A percentile compares a stretch with the other conserved stretches of the same genome.
Evolutionary conservation across 306 rosid genomes (phyloP).

Genomic region (Quercus bicolor): DNA sequence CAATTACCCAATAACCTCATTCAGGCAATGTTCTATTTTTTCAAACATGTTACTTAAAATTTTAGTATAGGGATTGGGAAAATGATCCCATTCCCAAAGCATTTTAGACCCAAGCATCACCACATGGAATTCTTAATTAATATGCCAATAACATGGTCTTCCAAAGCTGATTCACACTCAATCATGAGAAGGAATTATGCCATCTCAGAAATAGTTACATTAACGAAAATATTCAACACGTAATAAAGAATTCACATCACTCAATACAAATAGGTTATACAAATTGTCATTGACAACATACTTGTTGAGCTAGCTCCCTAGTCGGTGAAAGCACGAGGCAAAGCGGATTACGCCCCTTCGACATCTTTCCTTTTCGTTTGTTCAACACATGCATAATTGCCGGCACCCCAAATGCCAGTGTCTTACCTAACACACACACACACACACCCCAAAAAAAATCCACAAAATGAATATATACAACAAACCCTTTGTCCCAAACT

Average conservation of each 20-base stretch:
- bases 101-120: neutral
- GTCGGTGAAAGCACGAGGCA: constrained; percentile 92
- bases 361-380: constrained; percentile 52
- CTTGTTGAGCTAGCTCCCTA: constrained; percentile 96
- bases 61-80: neutral
- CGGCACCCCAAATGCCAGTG: constrained; percentile 89
- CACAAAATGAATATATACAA: constrained; percentile 13
- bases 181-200: neutral
- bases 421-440: constrained; percentile 56
- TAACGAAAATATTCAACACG: neutral
- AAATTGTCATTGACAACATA: constrained; percentile 31
- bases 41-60: neutral
- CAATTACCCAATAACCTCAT: neutral
- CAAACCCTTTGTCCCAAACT: neutral
- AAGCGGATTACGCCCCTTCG: constrained; percentile 72
- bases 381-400: constrained; percentile 76
- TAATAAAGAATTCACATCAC: neutral
- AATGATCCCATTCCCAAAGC: neutral
- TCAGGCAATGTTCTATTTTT: neutral
- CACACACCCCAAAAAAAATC: neutral
- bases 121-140: neutral
- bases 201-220: neutral
- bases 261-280: neutral
- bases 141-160: neutral
- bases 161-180: neutral